Evolutionary conservation across 345 rosid species (phyloP), one percentile per base, ranked within the genome.

Genomic region (Anacardium occidentale): DNA sequence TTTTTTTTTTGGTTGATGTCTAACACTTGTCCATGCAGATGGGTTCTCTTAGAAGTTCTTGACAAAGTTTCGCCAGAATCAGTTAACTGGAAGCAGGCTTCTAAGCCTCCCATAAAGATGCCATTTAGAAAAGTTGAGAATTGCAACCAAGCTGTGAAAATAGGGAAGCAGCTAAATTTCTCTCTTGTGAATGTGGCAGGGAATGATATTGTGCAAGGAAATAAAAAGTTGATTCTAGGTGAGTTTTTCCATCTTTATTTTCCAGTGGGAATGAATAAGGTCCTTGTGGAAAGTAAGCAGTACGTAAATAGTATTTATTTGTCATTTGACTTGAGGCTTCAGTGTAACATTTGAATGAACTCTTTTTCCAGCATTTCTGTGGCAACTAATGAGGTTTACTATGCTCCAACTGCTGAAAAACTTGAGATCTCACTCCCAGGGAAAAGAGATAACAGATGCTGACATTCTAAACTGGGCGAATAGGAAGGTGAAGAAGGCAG

Each of bases 101-200:
- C 79, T 64, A 94, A 89, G 78, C 97, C 96, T 68, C 98, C 97
- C 59, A 94, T 92, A 68, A 89, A 87, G 87, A 91, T 94, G 97
- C 94, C 94, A 18, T 93, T 93, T 72, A 84, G 89, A 62, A 90
- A 91, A 81, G 91, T 89, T 65, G 98, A 93, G 87, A 93, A 93
- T 67, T 91, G 96, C 82, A 89, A 93, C 81, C 92, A 93, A 79
- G 91, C 81, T 53, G 76, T 93, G 68, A 75, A 88, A 75, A 91
- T 91, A 60, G 98, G 97, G 64, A 91, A 89, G 81, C 85, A 85
- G 8, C 57, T 93, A 24, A 77, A 78, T 62, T 91, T 95, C 80
- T 95, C 99, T 73, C 91, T 95, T 70, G 98, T 95, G 81, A 95
- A 95, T 84, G 90, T 92, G 65, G 99, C 98, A 79, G 98, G 98